These are phyloP conservation scores for Alnus rubra DNA, from an alignment of 306 rosid species.

Conservation along the genomic window DNA sequence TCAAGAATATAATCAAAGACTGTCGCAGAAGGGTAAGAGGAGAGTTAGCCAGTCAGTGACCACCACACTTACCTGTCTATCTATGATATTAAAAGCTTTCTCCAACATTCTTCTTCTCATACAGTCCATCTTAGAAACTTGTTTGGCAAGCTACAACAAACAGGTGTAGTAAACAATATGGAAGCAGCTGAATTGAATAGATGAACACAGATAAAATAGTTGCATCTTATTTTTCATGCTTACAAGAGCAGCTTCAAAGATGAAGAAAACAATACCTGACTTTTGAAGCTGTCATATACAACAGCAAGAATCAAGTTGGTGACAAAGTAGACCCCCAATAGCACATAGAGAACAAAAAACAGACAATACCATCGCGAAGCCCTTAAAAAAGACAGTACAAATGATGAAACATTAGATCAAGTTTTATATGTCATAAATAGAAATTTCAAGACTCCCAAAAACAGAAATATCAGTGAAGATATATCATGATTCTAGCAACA, in stretches of 20 bases:
- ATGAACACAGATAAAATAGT: constrained; percentile 16
- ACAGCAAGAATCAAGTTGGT: constrained; percentile 96
- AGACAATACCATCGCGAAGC: constrained; percentile 88
- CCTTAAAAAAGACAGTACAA: constrained; percentile 54
- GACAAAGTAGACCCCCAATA: constrained; percentile 94
- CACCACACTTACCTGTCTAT: constrained; percentile 54
- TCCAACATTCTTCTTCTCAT: constrained; percentile 62
- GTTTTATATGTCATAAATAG: constrained; percentile 9
- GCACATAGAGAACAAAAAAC: constrained; percentile 78
- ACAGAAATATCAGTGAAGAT: neutral
- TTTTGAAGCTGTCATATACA: constrained; percentile 90
- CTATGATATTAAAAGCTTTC: constrained; percentile 80
- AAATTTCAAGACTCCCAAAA: neutral
- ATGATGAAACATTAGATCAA: constrained; percentile 13
- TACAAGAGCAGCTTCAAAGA: constrained; percentile 13
- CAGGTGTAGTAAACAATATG: constrained; percentile 12
- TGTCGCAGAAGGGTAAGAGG: neutral
- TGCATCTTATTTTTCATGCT: constrained; percentile 1
- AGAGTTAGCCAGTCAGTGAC: constrained; percentile 18
- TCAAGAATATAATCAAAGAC: neutral
- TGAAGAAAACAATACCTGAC: constrained; percentile 59
- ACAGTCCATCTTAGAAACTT: constrained; percentile 71
- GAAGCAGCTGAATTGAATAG: constrained; percentile 22
- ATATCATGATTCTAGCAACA: neutral
- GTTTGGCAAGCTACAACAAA: constrained; percentile 73